These are phyloP conservation scores for Salvia splendens DNA, from an alignment of 257 asterid species.

Conservation along the genomic window DNA sequence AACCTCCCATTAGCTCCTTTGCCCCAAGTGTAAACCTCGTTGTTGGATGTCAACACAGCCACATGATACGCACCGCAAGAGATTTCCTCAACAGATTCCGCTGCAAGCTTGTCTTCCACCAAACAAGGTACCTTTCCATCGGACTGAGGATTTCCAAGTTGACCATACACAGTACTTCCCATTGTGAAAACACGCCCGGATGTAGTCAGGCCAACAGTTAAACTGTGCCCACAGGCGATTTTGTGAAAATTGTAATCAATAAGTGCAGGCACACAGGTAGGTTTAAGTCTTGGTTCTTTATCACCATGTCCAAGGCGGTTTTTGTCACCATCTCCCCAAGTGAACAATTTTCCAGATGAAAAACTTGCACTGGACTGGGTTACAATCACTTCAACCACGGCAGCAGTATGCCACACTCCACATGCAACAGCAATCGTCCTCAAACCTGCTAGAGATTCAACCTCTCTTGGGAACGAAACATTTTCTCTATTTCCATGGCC, in stretches of 20 bases:
- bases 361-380: constrained; percentile 77
- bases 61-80: constrained; percentile 88
- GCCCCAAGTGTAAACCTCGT: constrained; percentile 94
- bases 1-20: constrained; percentile 95
- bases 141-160: constrained; percentile 77
- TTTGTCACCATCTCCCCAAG: constrained; percentile 98
- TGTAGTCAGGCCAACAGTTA: constrained; percentile 79
- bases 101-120: constrained; percentile 70
- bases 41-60: constrained; percentile 73
- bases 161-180: constrained; percentile 94
- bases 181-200: constrained; percentile 78
- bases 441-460: constrained; percentile 76
- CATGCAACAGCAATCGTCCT: constrained; percentile 88
- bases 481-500: constrained; percentile 86
- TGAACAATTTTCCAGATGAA: constrained; percentile 85
- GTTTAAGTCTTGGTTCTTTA: constrained; percentile 80
- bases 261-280: constrained; percentile 89
- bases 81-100: constrained; percentile 73
- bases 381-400: constrained; percentile 83
- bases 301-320: constrained; percentile 95
- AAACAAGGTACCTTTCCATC: constrained; percentile 81
- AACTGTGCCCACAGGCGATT: constrained; percentile 85
- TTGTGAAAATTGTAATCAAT: constrained; percentile 83
- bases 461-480: constrained; percentile 68
- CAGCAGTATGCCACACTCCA: constrained; percentile 98